These are phyloP conservation scores for Grigorovia yakushimaensis DNA, from an alignment of 805 yeast species.

Conservation along the genomic window DNA sequence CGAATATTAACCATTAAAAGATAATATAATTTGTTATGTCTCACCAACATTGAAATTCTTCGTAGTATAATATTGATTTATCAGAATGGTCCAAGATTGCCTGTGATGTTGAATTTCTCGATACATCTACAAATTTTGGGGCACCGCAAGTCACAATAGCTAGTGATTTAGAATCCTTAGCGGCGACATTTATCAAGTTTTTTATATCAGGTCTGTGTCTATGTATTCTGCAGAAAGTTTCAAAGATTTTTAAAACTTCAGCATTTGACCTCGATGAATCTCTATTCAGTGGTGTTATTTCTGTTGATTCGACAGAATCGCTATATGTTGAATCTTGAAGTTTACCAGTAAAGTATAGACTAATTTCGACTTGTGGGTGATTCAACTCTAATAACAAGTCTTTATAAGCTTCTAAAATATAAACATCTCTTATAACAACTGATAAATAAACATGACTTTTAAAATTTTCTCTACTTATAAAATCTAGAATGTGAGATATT, in stretches of 20 bases:
- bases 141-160: constrained; percentile 58
- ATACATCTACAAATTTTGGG: constrained; percentile 44
- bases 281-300: constrained; percentile 2
- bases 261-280: neutral
- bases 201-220: constrained; percentile 40
- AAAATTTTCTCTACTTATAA: constrained; percentile 9
- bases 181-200: constrained; percentile 30
- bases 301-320: neutral
- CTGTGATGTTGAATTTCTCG: constrained; percentile 40
- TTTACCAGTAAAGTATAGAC: constrained; percentile 6
- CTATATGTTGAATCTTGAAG: neutral
- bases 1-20: too few relatives aligned
- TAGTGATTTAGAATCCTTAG: constrained; percentile 33
- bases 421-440: constrained; percentile 10
- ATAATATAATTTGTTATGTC: too few relatives aligned
- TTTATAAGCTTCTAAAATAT: constrained; percentile 14
- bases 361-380: constrained; percentile 10
- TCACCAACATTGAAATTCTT: constrained; percentile 68
- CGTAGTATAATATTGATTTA: constrained; percentile 56
- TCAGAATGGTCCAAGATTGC: constrained; percentile 30
- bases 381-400: constrained; percentile 11
- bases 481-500: constrained; percentile 36
- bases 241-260: constrained; percentile 3
- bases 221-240: constrained; percentile 29
- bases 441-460: constrained; percentile 10